phyloP scores from a whole-genome alignment of 345 rosid genomes.

The Citrus hindsii region DNA sequence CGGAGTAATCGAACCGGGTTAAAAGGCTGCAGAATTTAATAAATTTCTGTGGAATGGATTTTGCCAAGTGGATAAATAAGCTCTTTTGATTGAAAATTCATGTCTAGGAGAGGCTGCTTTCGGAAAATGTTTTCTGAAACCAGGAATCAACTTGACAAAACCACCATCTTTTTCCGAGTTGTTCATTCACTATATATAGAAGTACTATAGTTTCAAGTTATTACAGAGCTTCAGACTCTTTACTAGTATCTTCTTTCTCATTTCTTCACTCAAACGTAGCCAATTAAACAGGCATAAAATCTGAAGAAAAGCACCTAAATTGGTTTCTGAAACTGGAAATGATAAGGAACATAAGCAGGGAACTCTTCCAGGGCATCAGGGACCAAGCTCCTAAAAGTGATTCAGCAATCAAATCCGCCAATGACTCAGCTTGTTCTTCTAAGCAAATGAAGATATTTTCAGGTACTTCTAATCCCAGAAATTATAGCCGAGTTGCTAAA shows the following conservation, averaged over 20 bases:
- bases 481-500: background rate
- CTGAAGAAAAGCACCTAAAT: background rate
- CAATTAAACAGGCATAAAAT: background rate
- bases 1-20: background rate
- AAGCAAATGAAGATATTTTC: slow-evolving; percentile 19
- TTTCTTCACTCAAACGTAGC: background rate
- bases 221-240: background rate
- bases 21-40: background rate
- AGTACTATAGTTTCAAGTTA: background rate
- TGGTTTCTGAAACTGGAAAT: slow-evolving; percentile 6
- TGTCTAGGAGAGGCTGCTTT: background rate
- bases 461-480: slow-evolving; percentile 12
- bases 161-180: background rate
- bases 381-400: slow-evolving; percentile 17
- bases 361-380: slow-evolving; percentile 14
- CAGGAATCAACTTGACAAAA: background rate
- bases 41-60: background rate
- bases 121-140: background rate
- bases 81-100: background rate
- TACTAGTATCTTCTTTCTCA: background rate
- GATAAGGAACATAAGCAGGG: slow-evolving; percentile 27
- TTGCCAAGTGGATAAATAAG: slow-evolving; percentile 16
- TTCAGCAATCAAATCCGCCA: background rate
- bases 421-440: slow-evolving; percentile 18
- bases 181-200: slow-evolving; percentile 1